A percentile compares a stretch with the other conserved stretches of the same genome.
Evolutionary conservation across 108 stramenopile species (phyloP).

Genomic region (Thalassiosira profunda): DNA sequence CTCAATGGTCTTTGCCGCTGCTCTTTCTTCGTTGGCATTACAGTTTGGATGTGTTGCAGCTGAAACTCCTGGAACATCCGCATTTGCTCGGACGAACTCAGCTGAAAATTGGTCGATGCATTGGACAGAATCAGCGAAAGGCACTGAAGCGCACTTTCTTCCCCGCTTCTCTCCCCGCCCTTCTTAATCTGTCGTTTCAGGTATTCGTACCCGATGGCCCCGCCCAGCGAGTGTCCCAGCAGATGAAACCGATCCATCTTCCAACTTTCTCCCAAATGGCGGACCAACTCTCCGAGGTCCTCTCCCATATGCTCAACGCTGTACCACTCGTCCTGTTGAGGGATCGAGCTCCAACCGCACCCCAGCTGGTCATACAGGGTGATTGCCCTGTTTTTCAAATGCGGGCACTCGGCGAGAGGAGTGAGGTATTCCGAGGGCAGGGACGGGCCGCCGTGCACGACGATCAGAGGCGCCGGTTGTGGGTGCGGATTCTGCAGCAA

Average conservation of each 20-base stretch:
- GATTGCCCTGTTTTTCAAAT: constrained; percentile 41
- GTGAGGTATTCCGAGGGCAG: constrained; percentile 52
- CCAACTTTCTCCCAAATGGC: too few relatives aligned
- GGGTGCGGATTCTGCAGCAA: constrained; percentile 33
- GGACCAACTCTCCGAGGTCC: constrained; percentile 33
- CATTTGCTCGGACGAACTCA: constrained; percentile 40
- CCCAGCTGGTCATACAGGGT: constrained; percentile 60
- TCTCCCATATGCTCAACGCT: constrained; percentile 34
- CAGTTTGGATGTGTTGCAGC: constrained; percentile 13
- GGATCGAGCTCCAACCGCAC: constrained; percentile 41
- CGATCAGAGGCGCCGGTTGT: constrained; percentile 43
- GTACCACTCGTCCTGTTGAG: constrained; percentile 33
- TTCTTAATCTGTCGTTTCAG: constrained; percentile 9
- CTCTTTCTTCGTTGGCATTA: neutral
- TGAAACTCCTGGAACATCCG: constrained; percentile 22
- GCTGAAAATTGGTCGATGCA: constrained; percentile 39
- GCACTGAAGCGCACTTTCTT: constrained; percentile 6
- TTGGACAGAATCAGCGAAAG: constrained; percentile 39
- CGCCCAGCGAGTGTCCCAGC: constrained; percentile 48
- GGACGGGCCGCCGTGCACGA: constrained; percentile 53
- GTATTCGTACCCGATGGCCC: constrained; percentile 46
- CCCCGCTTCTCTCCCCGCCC: neutral
- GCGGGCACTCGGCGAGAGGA: constrained; percentile 39
- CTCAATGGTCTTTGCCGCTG: neutral
- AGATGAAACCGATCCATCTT: constrained; percentile 34